Conservation (phyloP, 2,329 filamentous ascomycete genomes). For the Pseudomassariella vexata region DNA sequence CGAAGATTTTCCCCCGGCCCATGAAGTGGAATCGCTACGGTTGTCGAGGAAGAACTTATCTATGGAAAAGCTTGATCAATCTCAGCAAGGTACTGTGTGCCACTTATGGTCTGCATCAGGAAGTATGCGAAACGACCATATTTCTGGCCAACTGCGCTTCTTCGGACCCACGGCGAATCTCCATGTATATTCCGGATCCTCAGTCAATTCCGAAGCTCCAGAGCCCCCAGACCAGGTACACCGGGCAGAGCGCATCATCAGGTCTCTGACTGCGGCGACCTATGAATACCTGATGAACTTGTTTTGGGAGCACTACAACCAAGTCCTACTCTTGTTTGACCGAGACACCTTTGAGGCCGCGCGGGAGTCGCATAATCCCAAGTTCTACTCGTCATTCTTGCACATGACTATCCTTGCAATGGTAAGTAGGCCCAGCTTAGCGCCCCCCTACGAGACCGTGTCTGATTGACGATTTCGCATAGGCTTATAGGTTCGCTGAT, state of each 20-base stretch:
- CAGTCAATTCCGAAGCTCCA: slow-evolving; percentile 26
- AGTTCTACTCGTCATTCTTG: slow-evolving; percentile 46
- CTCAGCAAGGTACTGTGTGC: slow-evolving; percentile 41
- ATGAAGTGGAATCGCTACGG: slow-evolving; percentile 22
- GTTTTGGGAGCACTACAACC: slow-evolving; percentile 48
- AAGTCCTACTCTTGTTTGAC: slow-evolving; percentile 42
- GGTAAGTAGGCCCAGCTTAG: too few relatives aligned
- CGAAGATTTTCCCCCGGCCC: slow-evolving; percentile 10
- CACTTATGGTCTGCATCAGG: slow-evolving; percentile 42
- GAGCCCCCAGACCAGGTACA: slow-evolving; percentile 39
- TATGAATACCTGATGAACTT: slow-evolving; percentile 46
- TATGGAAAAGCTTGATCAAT: slow-evolving; percentile 28
- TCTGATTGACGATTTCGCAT: too few relatives aligned
- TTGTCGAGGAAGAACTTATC: slow-evolving; percentile 25
- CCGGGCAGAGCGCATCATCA: slow-evolving; percentile 41
- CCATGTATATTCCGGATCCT: slow-evolving; percentile 40
- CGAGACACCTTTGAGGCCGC: slow-evolving; percentile 43
- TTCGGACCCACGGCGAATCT: slow-evolving; percentile 49
- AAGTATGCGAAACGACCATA: slow-evolving; percentile 44
- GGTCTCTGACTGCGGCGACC: slow-evolving; percentile 36
- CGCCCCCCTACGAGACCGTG: too few relatives aligned
- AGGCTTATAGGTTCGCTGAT: slow-evolving; percentile 46
- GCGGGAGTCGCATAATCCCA: slow-evolving; percentile 35
- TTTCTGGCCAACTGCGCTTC: slow-evolving; percentile 43
- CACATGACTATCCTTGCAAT: slow-evolving; percentile 47